phyloP scores from a whole-genome alignment of 345 rosid species.

The Turnera subulata region DNA sequence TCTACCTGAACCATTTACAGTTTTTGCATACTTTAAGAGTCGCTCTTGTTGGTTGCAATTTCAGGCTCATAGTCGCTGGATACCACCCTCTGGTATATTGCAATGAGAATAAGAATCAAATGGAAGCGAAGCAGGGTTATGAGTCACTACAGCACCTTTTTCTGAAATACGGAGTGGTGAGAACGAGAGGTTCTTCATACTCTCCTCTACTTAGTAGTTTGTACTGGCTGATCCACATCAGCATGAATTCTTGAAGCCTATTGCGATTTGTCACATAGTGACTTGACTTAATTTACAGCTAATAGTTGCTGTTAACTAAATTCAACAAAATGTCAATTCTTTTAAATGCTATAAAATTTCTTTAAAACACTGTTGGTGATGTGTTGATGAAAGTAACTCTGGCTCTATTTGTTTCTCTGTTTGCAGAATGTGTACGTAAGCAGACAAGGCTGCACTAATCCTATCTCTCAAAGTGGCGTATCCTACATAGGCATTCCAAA shows the following conservation, averaged over 20 bases:
- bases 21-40: no score
- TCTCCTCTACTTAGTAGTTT: neutral
- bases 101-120: constrained; percentile 21
- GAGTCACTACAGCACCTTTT: constrained; percentile 39
- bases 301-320: neutral
- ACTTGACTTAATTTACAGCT: neutral
- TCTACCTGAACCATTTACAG: no score
- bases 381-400: constrained; percentile 3
- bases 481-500: constrained; percentile 44
- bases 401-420: constrained; percentile 10
- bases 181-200: constrained; percentile 14
- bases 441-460: constrained; percentile 38
- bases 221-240: neutral
- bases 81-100: constrained; percentile 44
- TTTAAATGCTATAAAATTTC: neutral
- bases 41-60: no score
- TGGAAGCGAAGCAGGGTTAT: constrained; percentile 30
- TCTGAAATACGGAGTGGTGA: constrained; percentile 67
- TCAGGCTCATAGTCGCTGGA: constrained; percentile 65
- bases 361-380: neutral
- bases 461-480: constrained; percentile 24
- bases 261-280: neutral
- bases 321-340: neutral
- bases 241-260: neutral
- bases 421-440: constrained; percentile 62